phyloP scores from a whole-genome alignment of 164 flowering plant genomes.

The Magnolia changhungtana region DNA sequence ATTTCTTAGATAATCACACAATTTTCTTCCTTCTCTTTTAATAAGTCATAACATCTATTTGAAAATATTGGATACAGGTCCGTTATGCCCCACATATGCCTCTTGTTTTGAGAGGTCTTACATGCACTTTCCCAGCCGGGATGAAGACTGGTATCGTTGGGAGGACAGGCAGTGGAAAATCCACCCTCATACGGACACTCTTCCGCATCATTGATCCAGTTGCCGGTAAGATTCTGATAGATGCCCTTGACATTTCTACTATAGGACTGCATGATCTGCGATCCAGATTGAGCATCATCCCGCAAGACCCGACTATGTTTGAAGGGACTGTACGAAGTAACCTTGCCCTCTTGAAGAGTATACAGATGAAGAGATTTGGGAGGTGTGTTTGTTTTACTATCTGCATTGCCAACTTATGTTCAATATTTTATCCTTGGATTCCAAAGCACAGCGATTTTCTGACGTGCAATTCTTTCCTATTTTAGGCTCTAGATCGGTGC shows the following conservation, averaged over 20 bases:
- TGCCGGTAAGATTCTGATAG: conserved; percentile 34
- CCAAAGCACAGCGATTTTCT: not conserved
- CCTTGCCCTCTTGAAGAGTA: conserved; percentile 40
- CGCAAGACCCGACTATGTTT: conserved; percentile 51
- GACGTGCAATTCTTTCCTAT: not conserved
- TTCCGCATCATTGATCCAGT: conserved; percentile 44
- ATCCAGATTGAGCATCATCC: conserved; percentile 43
- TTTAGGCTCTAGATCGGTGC: conserved; percentile 43
- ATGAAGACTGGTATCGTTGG: conserved; percentile 42
- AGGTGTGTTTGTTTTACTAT: conserved; percentile 19
- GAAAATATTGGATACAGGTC: conserved; percentile 21
- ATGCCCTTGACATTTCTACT: conserved; percentile 32
- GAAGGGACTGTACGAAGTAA: conserved; percentile 40
- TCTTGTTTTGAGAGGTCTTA: conserved; percentile 34
- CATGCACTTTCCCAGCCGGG: conserved; percentile 37
- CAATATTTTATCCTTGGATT: not conserved
- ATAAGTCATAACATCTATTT: not conserved
- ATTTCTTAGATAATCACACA: too few relatives aligned
- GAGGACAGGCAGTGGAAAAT: conserved; percentile 48
- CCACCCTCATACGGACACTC: conserved; percentile 41
- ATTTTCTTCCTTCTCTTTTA: not conserved
- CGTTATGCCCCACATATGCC: conserved; percentile 49
- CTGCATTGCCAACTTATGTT: not conserved
- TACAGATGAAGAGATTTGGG: conserved; percentile 47
- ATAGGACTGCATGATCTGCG: conserved; percentile 46